Conservation (phyloP, 1,284 basidiomycete genomes). For the Trichosporon faecale region DNA sequence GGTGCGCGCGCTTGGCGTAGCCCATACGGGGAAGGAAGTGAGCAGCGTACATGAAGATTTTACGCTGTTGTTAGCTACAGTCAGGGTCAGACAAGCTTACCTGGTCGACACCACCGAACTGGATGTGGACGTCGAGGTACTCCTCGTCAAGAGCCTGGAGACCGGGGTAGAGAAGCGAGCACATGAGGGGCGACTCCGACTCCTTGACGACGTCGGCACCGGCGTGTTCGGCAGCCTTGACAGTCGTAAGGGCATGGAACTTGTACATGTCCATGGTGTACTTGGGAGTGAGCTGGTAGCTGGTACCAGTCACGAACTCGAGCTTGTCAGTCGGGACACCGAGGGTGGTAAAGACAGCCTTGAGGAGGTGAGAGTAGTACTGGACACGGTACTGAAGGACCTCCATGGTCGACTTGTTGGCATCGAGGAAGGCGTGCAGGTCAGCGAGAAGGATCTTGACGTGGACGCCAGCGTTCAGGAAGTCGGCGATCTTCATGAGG, state of each 20-base stretch:
- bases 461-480: conserved; percentile 83
- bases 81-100: conserved; percentile 52
- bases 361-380: conserved; percentile 83
- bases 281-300: conserved; percentile 82
- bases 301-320: conserved; percentile 73
- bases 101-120: conserved; percentile 98
- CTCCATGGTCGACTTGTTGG: conserved; percentile 94
- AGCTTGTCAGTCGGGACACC: conserved; percentile 85
- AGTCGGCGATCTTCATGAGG: conserved; percentile 94
- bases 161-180: conserved; percentile 91
- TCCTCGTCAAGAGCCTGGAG: conserved; percentile 96
- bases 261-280: conserved; percentile 95
- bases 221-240: conserved; percentile 96
- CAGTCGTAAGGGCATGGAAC: conserved; percentile 81
- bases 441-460: conserved; percentile 88
- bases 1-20: conserved; percentile 89
- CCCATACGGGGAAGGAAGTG: conserved; percentile 90
- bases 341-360: conserved; percentile 77
- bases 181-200: conserved; percentile 84
- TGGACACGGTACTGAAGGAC: conserved; percentile 83
- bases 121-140: conserved; percentile 93
- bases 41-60: conserved; percentile 98
- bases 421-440: conserved; percentile 99
- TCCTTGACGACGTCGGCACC: conserved; percentile 99
- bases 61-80: conserved; percentile 61